These are phyloP conservation scores for Blastobotrys apis DNA, from an alignment of 1,139 yeast genomes.

Conservation along the genomic window DNA sequence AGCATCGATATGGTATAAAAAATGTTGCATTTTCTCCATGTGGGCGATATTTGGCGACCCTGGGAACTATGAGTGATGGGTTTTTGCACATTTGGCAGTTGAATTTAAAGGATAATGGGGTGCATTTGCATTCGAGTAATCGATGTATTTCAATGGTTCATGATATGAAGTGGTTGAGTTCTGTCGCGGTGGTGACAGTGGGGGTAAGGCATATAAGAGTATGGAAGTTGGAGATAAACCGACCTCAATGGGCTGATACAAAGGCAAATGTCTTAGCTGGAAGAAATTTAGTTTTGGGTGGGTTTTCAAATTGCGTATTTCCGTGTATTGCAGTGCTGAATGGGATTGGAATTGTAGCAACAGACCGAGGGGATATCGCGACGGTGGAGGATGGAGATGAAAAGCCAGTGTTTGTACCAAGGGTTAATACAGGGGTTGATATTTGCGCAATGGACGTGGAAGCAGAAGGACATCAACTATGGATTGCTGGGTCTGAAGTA, in stretches of 20 bases:
- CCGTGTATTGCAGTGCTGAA: constrained; percentile 39
- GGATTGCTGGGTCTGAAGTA: constrained; percentile 22
- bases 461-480: constrained; percentile 21
- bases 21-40: constrained; percentile 55
- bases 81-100: constrained; percentile 57
- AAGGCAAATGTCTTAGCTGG: constrained; percentile 47
- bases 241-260: constrained; percentile 12
- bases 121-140: constrained; percentile 44
- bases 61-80: constrained; percentile 65
- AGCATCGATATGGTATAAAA: constrained; percentile 61
- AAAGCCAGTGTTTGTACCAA: constrained; percentile 18
- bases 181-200: constrained; percentile 43
- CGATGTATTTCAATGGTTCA: constrained; percentile 57
- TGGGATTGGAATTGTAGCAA: constrained; percentile 38
- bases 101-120: constrained; percentile 25
- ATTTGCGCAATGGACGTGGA: constrained; percentile 25
- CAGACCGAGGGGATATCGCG: constrained; percentile 43
- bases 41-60: constrained; percentile 50
- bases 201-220: constrained; percentile 58
- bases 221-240: constrained; percentile 44
- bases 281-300: constrained; percentile 53
- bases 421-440: constrained; percentile 19
- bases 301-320: constrained; percentile 46
- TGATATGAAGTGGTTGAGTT: constrained; percentile 54
- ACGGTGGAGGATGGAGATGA: constrained; percentile 20